Evolutionary conservation across 495 filamentous ascomycete genomes (phyloP).

Genomic region (Tuber umbilicatum): DNA sequence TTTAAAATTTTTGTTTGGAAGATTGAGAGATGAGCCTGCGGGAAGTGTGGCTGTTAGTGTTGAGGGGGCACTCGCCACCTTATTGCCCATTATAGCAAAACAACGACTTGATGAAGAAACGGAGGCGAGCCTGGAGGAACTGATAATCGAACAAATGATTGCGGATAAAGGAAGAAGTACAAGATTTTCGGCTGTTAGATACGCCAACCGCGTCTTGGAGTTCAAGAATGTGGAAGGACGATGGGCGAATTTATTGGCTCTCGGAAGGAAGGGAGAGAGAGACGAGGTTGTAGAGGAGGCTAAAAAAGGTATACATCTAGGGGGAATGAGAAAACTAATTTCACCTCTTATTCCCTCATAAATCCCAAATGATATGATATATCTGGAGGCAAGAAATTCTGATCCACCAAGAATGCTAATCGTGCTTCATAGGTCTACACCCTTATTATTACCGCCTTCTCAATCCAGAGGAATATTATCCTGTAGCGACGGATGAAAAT

Average conservation of each 20-base stretch:
- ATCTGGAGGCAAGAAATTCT: not conserved
- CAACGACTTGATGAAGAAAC: conserved; percentile 40
- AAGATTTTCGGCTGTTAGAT: conserved; percentile 76
- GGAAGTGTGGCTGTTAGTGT: conserved; percentile 74
- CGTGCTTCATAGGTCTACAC: conserved; percentile 40
- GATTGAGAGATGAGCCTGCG: conserved; percentile 68
- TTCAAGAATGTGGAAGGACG: conserved; percentile 71
- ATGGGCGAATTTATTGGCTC: conserved; percentile 80
- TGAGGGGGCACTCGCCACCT: conserved; percentile 76
- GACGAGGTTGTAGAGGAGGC: conserved; percentile 86
- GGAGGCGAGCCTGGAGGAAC: conserved; percentile 44
- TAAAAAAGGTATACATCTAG: conserved; percentile 62
- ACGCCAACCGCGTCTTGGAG: conserved; percentile 81
- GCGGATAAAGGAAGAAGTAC: conserved; percentile 57
- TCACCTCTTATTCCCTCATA: not conserved
- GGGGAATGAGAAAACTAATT: not conserved
- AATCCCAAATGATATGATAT: not conserved
- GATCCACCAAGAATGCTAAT: not conserved
- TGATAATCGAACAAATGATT: conserved; percentile 64
- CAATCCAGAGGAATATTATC: conserved; percentile 49
- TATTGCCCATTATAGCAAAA: conserved; percentile 54
- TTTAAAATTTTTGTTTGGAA: conserved; percentile 58
- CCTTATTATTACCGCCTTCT: conserved; percentile 69
- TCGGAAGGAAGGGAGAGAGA: conserved; percentile 58
- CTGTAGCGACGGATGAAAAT: conserved; percentile 8